phyloP scores from a whole-genome alignment of 2,329 filamentous ascomycete species.

The Verticillium isaacii region DNA sequence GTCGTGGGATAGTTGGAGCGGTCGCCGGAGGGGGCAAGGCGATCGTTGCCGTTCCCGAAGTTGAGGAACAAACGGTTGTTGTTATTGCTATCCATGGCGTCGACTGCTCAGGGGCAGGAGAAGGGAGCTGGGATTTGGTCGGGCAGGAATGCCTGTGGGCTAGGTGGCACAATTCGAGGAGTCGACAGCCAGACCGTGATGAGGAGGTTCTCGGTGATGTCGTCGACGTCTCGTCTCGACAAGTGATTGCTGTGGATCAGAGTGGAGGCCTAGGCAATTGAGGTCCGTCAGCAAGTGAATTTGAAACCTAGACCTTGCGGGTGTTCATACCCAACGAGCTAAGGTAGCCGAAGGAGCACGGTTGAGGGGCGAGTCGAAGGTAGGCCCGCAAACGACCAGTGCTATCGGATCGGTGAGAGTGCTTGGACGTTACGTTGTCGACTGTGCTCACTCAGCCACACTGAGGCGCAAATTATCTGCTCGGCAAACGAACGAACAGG shows the following conservation, averaged over 20 bases:
- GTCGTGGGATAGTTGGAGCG: constrained; percentile 73
- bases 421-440: neutral
- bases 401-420: neutral
- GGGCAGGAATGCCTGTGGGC: neutral
- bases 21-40: constrained; percentile 55
- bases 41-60: constrained; percentile 61
- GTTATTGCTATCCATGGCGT: constrained; percentile 43
- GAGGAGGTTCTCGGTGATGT: neutral
- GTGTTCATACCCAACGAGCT: neutral
- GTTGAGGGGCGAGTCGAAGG: neutral
- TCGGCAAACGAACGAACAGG: neutral
- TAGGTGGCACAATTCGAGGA: neutral
- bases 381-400: neutral
- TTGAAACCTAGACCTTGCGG: neutral
- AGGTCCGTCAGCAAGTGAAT: neutral
- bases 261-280: neutral
- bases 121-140: neutral
- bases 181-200: neutral
- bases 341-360: neutral
- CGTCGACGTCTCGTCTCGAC: neutral
- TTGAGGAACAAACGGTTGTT: constrained; percentile 64
- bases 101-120: constrained; percentile 1
- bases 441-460: neutral
- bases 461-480: neutral
- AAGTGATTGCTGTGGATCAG: neutral